These are phyloP conservation scores for Zygosaccharomyces pseudobailii DNA, from an alignment of 1,139 yeast genomes.

Conservation along the genomic window DNA sequence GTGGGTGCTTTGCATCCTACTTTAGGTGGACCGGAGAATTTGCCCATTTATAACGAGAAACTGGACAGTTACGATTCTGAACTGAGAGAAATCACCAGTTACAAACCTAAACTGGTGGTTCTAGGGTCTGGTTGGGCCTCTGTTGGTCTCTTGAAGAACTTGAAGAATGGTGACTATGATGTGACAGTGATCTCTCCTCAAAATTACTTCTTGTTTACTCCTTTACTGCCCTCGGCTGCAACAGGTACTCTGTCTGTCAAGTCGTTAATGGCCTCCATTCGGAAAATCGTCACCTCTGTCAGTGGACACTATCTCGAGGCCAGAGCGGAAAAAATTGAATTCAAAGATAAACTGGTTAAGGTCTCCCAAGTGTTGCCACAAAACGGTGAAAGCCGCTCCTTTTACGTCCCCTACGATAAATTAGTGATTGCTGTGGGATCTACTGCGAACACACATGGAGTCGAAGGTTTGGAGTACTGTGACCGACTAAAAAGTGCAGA, in stretches of 20 bases:
- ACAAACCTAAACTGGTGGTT: conserved; percentile 50
- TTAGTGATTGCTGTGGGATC: conserved; percentile 63
- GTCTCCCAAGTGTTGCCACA: conserved; percentile 41
- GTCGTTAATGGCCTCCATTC: conserved; percentile 54
- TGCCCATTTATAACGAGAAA: conserved; percentile 50
- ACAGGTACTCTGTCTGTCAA: conserved; percentile 54
- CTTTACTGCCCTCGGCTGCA: conserved; percentile 56
- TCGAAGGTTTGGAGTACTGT: conserved; percentile 55
- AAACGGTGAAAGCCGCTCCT: conserved; percentile 38
- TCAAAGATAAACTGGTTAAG: conserved; percentile 49
- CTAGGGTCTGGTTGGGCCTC: conserved; percentile 64
- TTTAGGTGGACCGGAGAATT: conserved; percentile 62
- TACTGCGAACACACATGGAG: conserved; percentile 60
- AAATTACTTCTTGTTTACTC: conserved; percentile 56
- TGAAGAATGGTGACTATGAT: conserved; percentile 48
- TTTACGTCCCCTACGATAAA: conserved; percentile 61
- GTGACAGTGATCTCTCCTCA: conserved; percentile 59
- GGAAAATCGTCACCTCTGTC: conserved; percentile 44
- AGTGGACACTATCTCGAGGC: conserved; percentile 57
- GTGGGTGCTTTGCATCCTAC: conserved; percentile 48
- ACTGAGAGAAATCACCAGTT: conserved; percentile 37
- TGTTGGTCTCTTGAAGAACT: conserved; percentile 43
- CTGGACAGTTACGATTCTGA: conserved; percentile 51
- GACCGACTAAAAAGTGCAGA: conserved; percentile 58
- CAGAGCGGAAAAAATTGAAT: conserved; percentile 48